phyloP scores from a whole-genome alignment of 2,329 filamentous ascomycete genomes.

The Phialocephala subalpina region DNA sequence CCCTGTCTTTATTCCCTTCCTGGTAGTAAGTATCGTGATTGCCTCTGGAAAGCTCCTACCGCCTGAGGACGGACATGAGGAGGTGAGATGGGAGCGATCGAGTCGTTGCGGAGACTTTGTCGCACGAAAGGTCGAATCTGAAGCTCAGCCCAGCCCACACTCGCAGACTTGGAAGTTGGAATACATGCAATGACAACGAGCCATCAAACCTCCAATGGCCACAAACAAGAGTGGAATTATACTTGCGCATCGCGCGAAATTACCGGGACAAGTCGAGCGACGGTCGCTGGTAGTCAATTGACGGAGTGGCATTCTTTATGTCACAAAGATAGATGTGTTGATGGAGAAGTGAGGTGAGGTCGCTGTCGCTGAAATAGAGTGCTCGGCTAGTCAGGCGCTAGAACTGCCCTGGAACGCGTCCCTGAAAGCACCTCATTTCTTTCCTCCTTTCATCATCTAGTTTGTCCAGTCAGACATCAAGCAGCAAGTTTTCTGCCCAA shows the following conservation, averaged over 20 bases:
- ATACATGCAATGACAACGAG: too few species aligned
- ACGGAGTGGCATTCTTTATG: neutral
- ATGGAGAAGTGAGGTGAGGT: neutral
- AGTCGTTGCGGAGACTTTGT: too few species aligned
- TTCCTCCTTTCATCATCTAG: neutral
- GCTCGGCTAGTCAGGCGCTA: neutral
- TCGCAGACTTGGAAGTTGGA: neutral
- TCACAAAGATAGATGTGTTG: neutral
- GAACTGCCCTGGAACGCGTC: neutral
- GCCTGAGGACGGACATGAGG: too few species aligned
- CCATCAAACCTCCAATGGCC: too few species aligned
- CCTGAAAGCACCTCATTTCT: neutral
- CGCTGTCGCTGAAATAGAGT: neutral
- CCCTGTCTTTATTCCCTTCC: too few species aligned
- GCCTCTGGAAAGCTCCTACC: neutral
- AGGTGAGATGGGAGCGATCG: too few species aligned
- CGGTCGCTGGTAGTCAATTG: neutral
- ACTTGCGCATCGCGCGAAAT: neutral
- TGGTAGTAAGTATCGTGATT: neutral
- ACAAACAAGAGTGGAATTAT: too few species aligned
- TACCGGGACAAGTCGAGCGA: neutral
- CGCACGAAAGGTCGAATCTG: too few species aligned
- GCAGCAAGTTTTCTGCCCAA: neutral
- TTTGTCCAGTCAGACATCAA: neutral
- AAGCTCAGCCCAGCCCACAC: neutral